Percentiles rank a stretch among this genome's conserved stretches.
Evolutionary conservation across 2,329 filamentous ascomycete genomes (phyloP).

Genomic region (Pseudogymnoascus sp.): DNA sequence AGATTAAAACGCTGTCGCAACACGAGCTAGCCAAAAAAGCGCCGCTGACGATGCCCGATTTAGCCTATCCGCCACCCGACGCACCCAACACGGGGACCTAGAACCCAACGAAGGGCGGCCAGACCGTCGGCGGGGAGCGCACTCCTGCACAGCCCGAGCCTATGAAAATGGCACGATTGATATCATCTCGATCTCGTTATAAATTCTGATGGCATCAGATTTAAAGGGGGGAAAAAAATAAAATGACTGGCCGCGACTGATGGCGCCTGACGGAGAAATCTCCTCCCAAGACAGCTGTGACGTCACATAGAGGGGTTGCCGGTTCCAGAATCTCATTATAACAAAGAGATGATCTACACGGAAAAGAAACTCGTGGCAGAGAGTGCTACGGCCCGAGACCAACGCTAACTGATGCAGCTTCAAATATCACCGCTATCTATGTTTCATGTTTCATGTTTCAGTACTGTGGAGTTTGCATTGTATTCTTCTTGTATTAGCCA

Average conservation of each 20-base stretch:
- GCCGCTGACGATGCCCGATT: not conserved
- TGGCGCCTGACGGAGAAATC: not conserved
- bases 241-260: not conserved
- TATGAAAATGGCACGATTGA: not conserved
- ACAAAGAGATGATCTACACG: not conserved
- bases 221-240: not conserved
- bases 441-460: not conserved
- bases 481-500: not conserved
- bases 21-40: not conserved
- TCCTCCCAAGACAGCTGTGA: not conserved
- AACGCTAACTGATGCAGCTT: not conserved
- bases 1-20: conserved; percentile 3
- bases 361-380: not conserved
- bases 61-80: conserved; percentile 5
- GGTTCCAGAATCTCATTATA: not conserved
- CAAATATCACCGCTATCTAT: not conserved
- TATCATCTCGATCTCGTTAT: not conserved
- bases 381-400: not conserved
- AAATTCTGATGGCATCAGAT: not conserved
- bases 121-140: not conserved
- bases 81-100: not conserved
- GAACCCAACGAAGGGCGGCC: conserved; percentile 3
- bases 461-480: not conserved
- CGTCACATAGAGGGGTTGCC: not conserved
- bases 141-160: not conserved